phyloP scores from a whole-genome alignment of 352 stramenopile species.

The Thalassiosira ordinaria region DNA sequence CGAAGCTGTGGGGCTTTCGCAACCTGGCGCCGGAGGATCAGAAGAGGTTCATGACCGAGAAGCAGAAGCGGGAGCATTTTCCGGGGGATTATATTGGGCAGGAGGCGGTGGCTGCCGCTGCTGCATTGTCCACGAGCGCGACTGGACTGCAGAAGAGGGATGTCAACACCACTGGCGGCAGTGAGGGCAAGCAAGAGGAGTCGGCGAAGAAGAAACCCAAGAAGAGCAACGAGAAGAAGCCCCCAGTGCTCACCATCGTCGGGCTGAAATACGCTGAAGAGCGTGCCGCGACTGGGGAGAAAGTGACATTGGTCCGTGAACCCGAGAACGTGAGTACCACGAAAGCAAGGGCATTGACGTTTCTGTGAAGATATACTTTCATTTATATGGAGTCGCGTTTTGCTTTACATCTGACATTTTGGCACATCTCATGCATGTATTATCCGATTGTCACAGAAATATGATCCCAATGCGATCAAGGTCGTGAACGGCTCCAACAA shows the following conservation, averaged over 20 bases:
- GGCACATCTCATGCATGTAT: no score
- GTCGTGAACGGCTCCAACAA: background rate
- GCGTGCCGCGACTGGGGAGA: background rate
- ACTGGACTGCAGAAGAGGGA: background rate
- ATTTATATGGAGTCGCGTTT: no score
- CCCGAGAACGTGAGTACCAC: conserved; percentile 21
- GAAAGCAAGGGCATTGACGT: background rate
- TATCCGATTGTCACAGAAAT: no score
- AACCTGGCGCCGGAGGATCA: conserved; percentile 7
- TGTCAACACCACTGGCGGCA: no score
- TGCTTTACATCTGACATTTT: no score
- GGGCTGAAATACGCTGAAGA: conserved; percentile 6
- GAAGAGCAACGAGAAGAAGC: no score
- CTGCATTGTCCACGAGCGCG: background rate
- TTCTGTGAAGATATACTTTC: no score
- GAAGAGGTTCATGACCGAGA: conserved; percentile 29
- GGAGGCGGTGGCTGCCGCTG: background rate
- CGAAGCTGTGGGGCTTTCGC: conserved; percentile 12
- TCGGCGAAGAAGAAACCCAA: background rate
- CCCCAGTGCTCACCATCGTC: background rate
- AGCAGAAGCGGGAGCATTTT: conserved; percentile 15
- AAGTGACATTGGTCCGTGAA: conserved; percentile 1
- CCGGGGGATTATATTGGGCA: background rate
- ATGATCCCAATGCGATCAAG: conserved; percentile 17
- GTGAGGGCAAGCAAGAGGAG: background rate